phyloP scores from a whole-genome alignment of 345 rosid species.

The Eucalyptus brandiana region DNA sequence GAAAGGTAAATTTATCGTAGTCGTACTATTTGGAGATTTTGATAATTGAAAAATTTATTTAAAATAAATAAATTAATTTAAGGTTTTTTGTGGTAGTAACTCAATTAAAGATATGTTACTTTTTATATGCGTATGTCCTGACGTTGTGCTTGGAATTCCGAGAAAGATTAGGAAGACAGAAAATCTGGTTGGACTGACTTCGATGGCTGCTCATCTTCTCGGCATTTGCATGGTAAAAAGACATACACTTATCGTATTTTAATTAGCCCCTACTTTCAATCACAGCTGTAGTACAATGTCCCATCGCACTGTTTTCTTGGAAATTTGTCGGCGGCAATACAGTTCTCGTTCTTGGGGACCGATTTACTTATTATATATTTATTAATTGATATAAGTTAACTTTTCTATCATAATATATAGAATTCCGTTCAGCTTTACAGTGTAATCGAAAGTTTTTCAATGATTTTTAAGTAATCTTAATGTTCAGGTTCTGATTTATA shows the following conservation, averaged over 20 bases:
- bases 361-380: not conserved
- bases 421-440: not conserved
- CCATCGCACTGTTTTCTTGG: not conserved
- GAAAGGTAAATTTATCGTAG: accelerated
- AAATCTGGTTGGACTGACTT: not conserved
- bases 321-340: not conserved
- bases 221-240: not conserved
- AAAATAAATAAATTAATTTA: too few relatives aligned
- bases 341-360: not conserved
- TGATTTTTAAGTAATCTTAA: not conserved
- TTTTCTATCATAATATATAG: not conserved
- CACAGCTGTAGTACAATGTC: not conserved
- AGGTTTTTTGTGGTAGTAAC: not conserved
- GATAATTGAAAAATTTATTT: not conserved
- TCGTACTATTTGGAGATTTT: accelerated
- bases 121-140: not conserved
- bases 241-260: not conserved
- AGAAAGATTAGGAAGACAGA: not conserved
- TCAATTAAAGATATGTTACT: not conserved
- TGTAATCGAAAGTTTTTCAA: not conserved
- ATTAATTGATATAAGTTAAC: not conserved
- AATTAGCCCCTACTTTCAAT: not conserved
- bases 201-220: not conserved
- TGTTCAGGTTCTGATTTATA: not conserved
- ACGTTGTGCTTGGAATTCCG: not conserved